Evolutionary conservation across 495 filamentous ascomycete species (phyloP).

Genomic region (Daldinia loculata): DNA sequence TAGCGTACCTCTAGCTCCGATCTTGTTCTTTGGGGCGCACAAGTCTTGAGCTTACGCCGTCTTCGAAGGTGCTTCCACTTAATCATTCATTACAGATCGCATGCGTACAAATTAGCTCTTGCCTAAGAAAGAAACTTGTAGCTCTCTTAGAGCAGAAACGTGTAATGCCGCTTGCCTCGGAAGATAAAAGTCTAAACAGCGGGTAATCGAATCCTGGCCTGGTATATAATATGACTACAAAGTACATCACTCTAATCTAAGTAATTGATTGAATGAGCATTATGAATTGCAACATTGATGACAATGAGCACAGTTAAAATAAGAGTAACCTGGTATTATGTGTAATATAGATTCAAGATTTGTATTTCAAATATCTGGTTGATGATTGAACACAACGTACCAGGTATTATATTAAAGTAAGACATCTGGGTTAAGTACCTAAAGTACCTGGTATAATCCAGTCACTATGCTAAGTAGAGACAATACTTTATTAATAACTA

Average conservation of each 20-base stretch:
- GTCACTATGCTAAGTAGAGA: too few species aligned
- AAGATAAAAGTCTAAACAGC: slow-evolving; percentile 11
- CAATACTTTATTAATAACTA: too few species aligned
- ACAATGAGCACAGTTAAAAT: too few species aligned
- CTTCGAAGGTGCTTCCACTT: slow-evolving; percentile 12
- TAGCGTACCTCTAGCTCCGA: slow-evolving; percentile 22
- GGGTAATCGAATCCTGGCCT: background rate
- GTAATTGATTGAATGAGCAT: background rate
- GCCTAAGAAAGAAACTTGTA: background rate
- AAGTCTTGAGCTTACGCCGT: slow-evolving; percentile 6
- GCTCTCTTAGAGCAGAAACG: background rate
- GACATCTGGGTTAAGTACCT: too few species aligned
- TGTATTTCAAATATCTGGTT: background rate
- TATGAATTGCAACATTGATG: background rate
- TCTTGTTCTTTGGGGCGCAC: slow-evolving; percentile 13
- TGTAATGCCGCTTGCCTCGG: slow-evolving; percentile 21
- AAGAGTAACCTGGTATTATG: too few species aligned
- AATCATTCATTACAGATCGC: slow-evolving; percentile 13
- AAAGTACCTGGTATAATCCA: too few species aligned
- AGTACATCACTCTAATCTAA: background rate
- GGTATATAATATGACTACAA: background rate
- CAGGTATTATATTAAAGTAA: too few species aligned
- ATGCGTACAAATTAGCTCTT: slow-evolving; percentile 24
- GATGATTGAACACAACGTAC: too few species aligned
- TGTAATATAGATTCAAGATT: background rate